Base-by-base conservation (phyloP, 2,329 filamentous ascomycete genomes). In the Sordariomycetes sp. region DNA sequence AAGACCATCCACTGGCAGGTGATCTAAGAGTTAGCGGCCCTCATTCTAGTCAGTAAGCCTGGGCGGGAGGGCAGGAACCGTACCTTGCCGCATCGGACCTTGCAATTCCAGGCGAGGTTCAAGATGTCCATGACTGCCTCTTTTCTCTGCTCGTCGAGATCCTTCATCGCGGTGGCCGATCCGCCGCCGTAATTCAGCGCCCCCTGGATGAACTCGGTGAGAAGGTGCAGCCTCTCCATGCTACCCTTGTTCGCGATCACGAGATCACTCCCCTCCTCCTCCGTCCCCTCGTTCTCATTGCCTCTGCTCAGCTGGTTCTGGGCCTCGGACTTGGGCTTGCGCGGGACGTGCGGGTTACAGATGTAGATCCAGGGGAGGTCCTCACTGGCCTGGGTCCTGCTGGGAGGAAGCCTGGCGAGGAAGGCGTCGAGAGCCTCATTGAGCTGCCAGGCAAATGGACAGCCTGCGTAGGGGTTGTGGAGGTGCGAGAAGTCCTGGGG, bases 1-100 rank as follows among this genome's bases (percentile, higher is more conserved):
- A 90, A 91, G 1, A 93, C 67, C 84, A 92, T 87, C 89, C 89
- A 92, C 82, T 88, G 40, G 25, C 22, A 24, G 22, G 6, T 5
- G 12, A 43, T 3, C 37, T 43, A 16, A 14, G 14, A 12, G 46
- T 50, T 3, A 50, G 46, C 46, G 22, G 46, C 22, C 20, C 20
- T 22, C 46, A 20, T 50, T n/a, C 20, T 22, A 7, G 22, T 20
- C n/a, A 11, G 6, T 11, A 24, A 24, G 7, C n/a, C 40, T 46
- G 20, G 12, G 46, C n/a, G 22, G 46, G 16, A 14, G n/a, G 4
- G 8, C n/a, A 8, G 10, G n/a, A 40, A 25, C 51, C 67, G 63
- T 67, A 82, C 83, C 77, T 93, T 94, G 57, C 89, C 89, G 48
- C 76, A 74, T 0, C 81, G 76, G 14, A 89, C 78, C 25, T 78